Percentiles rank a stretch among this genome's conserved stretches.
These are phyloP conservation scores for Clonostachys sp. DNA, from an alignment of 2,329 filamentous ascomycete genomes.

Conservation along the genomic window DNA sequence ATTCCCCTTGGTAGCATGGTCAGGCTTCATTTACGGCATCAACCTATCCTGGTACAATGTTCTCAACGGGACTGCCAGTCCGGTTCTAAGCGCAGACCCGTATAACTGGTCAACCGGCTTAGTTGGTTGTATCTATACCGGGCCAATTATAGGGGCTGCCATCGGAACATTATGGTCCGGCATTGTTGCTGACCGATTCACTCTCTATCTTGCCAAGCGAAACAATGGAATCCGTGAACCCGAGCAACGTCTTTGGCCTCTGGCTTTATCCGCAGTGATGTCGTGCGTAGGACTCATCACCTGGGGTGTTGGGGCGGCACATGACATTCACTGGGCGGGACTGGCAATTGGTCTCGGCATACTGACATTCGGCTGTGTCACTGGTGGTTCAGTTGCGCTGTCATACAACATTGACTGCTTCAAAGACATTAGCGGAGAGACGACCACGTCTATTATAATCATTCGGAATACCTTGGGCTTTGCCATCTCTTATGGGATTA, in stretches of 20 bases:
- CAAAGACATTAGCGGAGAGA: constrained; percentile 30
- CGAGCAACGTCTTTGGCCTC: constrained; percentile 34
- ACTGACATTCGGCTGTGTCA: constrained; percentile 22
- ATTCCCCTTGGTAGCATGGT: constrained; percentile 22
- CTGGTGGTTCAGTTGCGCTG: constrained; percentile 28
- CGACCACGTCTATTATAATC: constrained; percentile 30
- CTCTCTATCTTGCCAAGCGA: constrained; percentile 27
- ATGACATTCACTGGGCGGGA: constrained; percentile 33
- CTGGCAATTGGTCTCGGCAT: constrained; percentile 31
- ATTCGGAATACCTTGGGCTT: constrained; percentile 30
- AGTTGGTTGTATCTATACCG: neutral
- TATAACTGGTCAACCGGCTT: constrained; percentile 23
- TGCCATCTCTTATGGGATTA: constrained; percentile 29
- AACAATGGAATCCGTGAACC: constrained; percentile 35
- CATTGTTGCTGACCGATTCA: constrained; percentile 28
- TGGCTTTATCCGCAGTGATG: constrained; percentile 19
- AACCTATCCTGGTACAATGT: constrained; percentile 27
- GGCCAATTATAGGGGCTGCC: neutral
- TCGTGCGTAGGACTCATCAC: constrained; percentile 18
- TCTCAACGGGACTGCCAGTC: constrained; percentile 22
- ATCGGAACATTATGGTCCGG: constrained; percentile 12
- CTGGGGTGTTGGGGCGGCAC: constrained; percentile 27
- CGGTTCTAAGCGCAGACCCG: constrained; percentile 19
- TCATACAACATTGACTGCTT: constrained; percentile 34
- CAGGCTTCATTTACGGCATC: constrained; percentile 24